Evolutionary conservation across 2,329 filamentous ascomycete genomes (phyloP).

Genomic region (Trichophyton mentagrophytes): DNA sequence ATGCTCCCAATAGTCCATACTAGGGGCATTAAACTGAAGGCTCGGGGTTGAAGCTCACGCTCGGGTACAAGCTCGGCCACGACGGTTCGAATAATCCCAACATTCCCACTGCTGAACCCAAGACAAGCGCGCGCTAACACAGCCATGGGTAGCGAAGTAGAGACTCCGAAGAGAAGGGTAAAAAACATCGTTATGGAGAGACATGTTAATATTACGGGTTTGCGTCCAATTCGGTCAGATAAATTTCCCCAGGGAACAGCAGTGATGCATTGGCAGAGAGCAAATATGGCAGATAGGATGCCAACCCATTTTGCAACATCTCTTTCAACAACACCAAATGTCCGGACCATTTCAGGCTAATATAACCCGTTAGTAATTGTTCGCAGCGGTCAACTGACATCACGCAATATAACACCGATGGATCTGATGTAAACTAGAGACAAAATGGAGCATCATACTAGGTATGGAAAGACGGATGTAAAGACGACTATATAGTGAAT

Average conservation of each 20-base stretch:
- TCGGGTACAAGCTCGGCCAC: slow-evolving; percentile 87
- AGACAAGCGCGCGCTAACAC: slow-evolving; percentile 64
- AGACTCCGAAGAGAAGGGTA: slow-evolving; percentile 73
- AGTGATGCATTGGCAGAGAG: slow-evolving; percentile 56
- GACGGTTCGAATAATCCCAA: slow-evolving; percentile 84
- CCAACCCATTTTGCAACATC: slow-evolving; percentile 73
- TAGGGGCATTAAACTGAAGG: slow-evolving; percentile 87
- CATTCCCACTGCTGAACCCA: slow-evolving; percentile 78
- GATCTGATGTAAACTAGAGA: not conserved
- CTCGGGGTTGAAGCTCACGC: slow-evolving; percentile 70
- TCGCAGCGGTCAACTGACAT: not conserved
- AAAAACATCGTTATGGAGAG: slow-evolving; percentile 68
- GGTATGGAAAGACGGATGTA: slow-evolving; percentile 56
- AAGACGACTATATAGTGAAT: slow-evolving; percentile 35
- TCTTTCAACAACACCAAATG: slow-evolving; percentile 54
- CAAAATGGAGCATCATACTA: slow-evolving; percentile 24
- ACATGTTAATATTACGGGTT: slow-evolving; percentile 64
- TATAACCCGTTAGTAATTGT: slow-evolving; percentile 19
- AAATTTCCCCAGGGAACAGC: slow-evolving; percentile 64
- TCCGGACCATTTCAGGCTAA: slow-evolving; percentile 68
- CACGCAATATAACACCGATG: not conserved
- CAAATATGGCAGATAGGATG: slow-evolving; percentile 58
- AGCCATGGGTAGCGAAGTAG: slow-evolving; percentile 65
- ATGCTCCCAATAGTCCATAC: slow-evolving; percentile 80
- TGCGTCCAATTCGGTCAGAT: slow-evolving; percentile 69